A percentile compares a stretch with the other conserved stretches of the same genome.
phyloP scores from a whole-genome alignment of 257 asterid species.

The Osmanthus fragrans region DNA sequence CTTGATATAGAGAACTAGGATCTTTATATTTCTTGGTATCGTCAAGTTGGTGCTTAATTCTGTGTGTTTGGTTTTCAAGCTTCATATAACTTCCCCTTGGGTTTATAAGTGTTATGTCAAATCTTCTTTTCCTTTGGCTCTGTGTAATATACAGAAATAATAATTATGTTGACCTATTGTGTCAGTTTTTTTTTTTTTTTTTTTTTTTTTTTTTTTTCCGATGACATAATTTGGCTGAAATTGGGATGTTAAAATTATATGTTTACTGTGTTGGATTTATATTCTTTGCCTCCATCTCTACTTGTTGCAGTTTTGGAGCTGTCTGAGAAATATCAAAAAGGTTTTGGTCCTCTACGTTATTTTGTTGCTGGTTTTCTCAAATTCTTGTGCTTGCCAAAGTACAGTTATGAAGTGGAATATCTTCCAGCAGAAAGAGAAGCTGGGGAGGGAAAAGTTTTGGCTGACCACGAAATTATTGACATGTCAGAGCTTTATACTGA shows the following conservation, averaged over 20 bases:
- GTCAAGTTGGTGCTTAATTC: background rate
- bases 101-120: background rate
- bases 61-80: background rate
- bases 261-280: slow-evolving; percentile 1
- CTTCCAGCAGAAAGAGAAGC: slow-evolving; percentile 67
- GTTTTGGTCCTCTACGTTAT: slow-evolving; percentile 93
- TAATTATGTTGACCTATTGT: background rate
- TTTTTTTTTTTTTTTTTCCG: background rate
- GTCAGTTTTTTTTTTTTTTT: background rate
- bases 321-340: slow-evolving; percentile 88
- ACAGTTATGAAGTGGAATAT: slow-evolving; percentile 86
- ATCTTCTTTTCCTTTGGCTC: background rate
- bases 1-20: background rate
- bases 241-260: background rate
- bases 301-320: slow-evolving; percentile 80
- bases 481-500: slow-evolving; percentile 88
- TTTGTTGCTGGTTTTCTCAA: slow-evolving; percentile 95
- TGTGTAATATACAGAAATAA: background rate
- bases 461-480: slow-evolving; percentile 60
- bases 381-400: slow-evolving; percentile 90
- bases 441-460: slow-evolving; percentile 50
- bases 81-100: background rate
- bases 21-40: background rate
- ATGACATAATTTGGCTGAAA: slow-evolving; percentile 8
- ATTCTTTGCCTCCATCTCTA: slow-evolving; percentile 6